Evolutionary conservation across 768 basidiomycete species (phyloP), one percentile per base, ranked within the genome.

Genomic region (Hericium erinaceus): DNA sequence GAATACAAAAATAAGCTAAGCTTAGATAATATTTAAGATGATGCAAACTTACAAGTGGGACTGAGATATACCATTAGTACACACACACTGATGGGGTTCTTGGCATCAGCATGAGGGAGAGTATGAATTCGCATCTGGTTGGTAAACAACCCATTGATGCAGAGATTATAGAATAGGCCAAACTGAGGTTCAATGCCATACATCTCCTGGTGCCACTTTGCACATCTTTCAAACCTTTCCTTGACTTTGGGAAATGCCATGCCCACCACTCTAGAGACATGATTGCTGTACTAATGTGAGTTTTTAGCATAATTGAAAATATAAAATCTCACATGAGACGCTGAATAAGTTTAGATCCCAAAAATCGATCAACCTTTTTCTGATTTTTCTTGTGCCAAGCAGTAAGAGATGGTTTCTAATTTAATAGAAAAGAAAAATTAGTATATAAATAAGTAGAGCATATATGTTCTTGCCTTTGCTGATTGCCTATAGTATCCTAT

Each of bases 371-470:
- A 9, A 52, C 51, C 33, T 52, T 18, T 24, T 26, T 18, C 3
- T 10, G 24, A 52, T 52, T 10, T 10, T 12, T 15, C 28, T 52
- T 24, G 28, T 52, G 51, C 24, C 22, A 52, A 0, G 9, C 24
- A 20, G 33, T 52, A 20, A 52, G 26, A 28, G 26, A 52, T 26
- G 51, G 51, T 28, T 28, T 37, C 51, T 52, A 13, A 8, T 16
- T 13, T 8, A 12, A 10, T 26, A 26, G 26, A 3, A 28, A 12
- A 28, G 3, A 13, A 15, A 18, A 3, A 52, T 77, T 68, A 0
- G 77, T 80, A 1, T 79, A 16, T 57, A 58, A 66, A 79, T 24
- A 77, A 73, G 26, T 61, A 70, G 6, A 75, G 76, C 2, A 74
- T 8, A 0, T 22, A 22, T 22, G 22, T 22, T 22, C 22, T 22